Base-by-base conservation (phyloP, 495 filamentous ascomycete genomes). In the Podospora comata region DNA sequence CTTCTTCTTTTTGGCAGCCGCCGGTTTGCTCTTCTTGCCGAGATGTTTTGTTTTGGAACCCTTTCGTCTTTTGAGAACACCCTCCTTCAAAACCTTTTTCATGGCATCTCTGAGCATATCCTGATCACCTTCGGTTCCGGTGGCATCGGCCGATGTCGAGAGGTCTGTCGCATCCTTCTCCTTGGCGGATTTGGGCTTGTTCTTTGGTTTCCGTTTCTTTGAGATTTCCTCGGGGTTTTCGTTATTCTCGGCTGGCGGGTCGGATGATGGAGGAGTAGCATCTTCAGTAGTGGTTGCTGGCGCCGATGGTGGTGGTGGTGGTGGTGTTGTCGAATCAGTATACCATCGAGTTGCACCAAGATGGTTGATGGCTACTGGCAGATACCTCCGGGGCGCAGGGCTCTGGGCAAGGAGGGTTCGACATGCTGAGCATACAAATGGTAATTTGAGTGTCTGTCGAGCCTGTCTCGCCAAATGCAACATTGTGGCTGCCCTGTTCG, bases 401-500 rank as follows among this genome's bases (percentile, higher is more conserved):
- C 5, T 32, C 39, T 48, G 26, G 59, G 30, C 18, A 30, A 61
- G 26, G 23, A 28, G 59, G 16, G 30, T 16, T 30, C 59, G 59
- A 61, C 59, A 61, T 61, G 59, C n/a, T n/a, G 59, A 19, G 30
- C 61, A 63, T 13, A 63, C 30, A 63, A 63, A 63, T 13, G 61
- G 61, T 6, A 32, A 20, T 44, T 26, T 39, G 1, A 63, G 32
- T 44, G 61, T 32, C 5, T 32, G 19, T 32, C 20, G 27, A 39
- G 61, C 61, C 61, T 63, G 61, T 48, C 61, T 63, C 32, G 61
- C 61, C 61, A 63, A 44, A 23, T 44, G 61, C 13, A 63, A 32
- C 61, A 63, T 63, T 48, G 18, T 44, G 9, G 59, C 13, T 48
- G 39, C 39, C 39, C 39, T 48, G 9, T 48, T 48, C 15, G 39